Evolutionary conservation across 1,139 yeast genomes (phyloP), one percentile per base, ranked within the genome.

Genomic region (Candida gigantensis): DNA sequence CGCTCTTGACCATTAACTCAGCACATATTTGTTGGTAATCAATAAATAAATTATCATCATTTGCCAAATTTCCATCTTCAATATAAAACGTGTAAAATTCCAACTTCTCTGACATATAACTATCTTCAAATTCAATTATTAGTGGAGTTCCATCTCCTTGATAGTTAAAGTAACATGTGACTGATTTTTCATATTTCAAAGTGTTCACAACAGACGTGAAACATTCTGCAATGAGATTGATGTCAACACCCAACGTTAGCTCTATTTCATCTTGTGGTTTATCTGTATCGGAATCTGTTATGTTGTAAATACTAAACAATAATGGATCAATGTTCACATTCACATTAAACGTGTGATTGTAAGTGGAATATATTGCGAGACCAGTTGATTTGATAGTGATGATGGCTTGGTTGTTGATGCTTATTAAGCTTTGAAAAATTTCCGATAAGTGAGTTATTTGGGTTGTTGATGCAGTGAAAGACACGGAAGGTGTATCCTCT

Each of bases 81-180:
- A 74, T 52, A 45, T 69, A 75, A 37, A 65, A 69, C 0, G 95
- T 86, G 2, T 74, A 62, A 44, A 87, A 77, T 49, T 84, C 90
- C 44, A 88, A 80, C 40, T 77, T 70, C 49, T 88, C 95, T 28
- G 81, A 75, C 46, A 87, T 77, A 35, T 72, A 58, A 2, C 75
- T 71, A 53, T 86, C 95, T 50, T 84, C 89, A 57, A 86, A 85
- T 17, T 81, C 82, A 15, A 87, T 58, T 1, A 79, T 68, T 39
- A 88, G 75, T 0, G 94, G 90, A 5, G 68, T 53, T 0, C 94
- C 94, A 10, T 68, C 68, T 0, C 87, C 78, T 23, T 54, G 54
- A 46, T 69, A 70, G n/a, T 58, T 58, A n/a, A 70, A 42, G 41
- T 59, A 67, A 48, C 75, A 69, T 6, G 57, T 53, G 10, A 60